A percentile compares a stretch with the other conserved stretches of the same genome.
phyloP scores from a whole-genome alignment of 768 basidiomycete species.

The Asterophora parasitica region DNA sequence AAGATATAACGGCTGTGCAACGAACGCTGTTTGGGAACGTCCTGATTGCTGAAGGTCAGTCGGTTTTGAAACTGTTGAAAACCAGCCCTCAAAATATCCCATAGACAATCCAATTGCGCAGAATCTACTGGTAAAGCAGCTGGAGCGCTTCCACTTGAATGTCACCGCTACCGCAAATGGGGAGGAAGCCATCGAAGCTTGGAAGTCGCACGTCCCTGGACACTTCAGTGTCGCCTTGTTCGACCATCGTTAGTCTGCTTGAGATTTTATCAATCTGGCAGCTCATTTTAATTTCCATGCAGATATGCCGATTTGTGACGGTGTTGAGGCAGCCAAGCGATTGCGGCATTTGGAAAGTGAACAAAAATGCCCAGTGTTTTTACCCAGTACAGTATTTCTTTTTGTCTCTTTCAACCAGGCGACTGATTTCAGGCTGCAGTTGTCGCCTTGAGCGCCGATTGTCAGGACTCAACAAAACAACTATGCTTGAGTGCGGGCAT shows the following conservation, averaged over 20 bases:
- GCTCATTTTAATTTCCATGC: neutral
- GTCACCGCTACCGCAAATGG: slow-evolving; percentile 64
- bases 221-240: slow-evolving; percentile 69
- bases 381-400: slow-evolving; percentile 47
- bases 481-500: slow-evolving; percentile 76
- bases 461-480: slow-evolving; percentile 71
- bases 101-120: slow-evolving; percentile 70
- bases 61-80: neutral
- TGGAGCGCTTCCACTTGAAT: slow-evolving; percentile 54
- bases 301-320: slow-evolving; percentile 81
- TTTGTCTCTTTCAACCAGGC: neutral
- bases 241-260: slow-evolving; percentile 56
- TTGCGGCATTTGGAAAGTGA: slow-evolving; percentile 54
- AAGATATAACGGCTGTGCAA: slow-evolving; percentile 41
- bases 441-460: slow-evolving; percentile 70
- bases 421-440: slow-evolving; percentile 34
- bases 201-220: slow-evolving; percentile 64
- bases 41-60: slow-evolving; percentile 65
- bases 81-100: neutral
- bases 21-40: slow-evolving; percentile 62
- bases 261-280: neutral
- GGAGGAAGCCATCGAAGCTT: slow-evolving; percentile 63
- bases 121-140: slow-evolving; percentile 61
- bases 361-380: slow-evolving; percentile 40
- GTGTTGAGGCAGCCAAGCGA: slow-evolving; percentile 68